phyloP scores from a whole-genome alignment of 345 rosid species.

The Hibiscus syriacus region DNA sequence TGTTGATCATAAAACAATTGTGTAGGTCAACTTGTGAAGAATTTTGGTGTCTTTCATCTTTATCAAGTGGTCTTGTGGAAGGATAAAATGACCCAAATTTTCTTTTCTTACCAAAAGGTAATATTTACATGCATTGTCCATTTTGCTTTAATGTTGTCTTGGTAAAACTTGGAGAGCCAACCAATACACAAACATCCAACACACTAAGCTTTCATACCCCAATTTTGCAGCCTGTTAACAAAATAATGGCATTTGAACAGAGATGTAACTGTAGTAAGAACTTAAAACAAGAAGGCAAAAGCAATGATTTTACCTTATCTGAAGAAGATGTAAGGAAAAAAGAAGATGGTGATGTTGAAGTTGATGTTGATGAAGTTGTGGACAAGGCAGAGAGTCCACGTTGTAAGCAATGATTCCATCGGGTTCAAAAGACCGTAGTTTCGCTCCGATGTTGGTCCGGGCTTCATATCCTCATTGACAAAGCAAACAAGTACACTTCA shows the following conservation, averaged over 20 bases:
- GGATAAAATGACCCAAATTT: not conserved
- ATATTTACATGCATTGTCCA: slow-evolving; percentile 12
- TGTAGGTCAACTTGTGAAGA: too few relatives aligned
- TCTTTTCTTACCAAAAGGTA: not conserved
- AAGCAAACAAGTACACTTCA: slow-evolving; percentile 78
- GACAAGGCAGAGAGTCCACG: slow-evolving; percentile 59
- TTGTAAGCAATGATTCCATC: slow-evolving; percentile 83
- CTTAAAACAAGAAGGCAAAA: not conserved
- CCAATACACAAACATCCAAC: slow-evolving; percentile 59
- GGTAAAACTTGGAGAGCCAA: slow-evolving; percentile 50
- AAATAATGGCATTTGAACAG: slow-evolving; percentile 24
- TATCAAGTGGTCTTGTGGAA: not conserved
- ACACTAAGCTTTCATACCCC: slow-evolving; percentile 50
- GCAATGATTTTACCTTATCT: slow-evolving; percentile 48
- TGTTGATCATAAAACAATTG: too few relatives aligned
- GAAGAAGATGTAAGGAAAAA: slow-evolving; percentile 74
- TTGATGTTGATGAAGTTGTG: slow-evolving; percentile 31
- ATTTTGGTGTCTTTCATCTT: too few relatives aligned
- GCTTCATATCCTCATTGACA: slow-evolving; percentile 86
- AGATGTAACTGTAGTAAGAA: not conserved
- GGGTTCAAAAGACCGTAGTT: slow-evolving; percentile 88
- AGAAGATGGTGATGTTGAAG: slow-evolving; percentile 37
- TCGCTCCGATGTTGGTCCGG: slow-evolving; percentile 88
- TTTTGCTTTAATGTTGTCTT: slow-evolving; percentile 40
- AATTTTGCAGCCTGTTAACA: slow-evolving; percentile 54